These are phyloP conservation scores for Pseudogymnoascus sp. DNA, from an alignment of 2,329 filamentous ascomycete species.

Conservation along the genomic window DNA sequence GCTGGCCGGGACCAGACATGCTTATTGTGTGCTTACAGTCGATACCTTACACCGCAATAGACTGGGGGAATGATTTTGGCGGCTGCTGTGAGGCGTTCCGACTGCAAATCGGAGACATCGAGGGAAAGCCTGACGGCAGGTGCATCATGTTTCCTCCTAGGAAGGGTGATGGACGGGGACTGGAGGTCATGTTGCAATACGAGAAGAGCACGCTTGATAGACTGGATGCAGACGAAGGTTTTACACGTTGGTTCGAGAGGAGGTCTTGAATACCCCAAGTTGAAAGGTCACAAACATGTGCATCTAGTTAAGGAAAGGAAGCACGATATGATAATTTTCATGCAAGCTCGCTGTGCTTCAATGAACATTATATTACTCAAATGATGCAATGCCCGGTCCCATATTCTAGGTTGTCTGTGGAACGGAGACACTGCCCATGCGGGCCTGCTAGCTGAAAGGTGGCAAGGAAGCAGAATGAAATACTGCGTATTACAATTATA, in stretches of 20 bases:
- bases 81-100: neutral
- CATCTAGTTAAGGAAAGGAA: neutral
- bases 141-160: slow-evolving; percentile 5
- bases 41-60: neutral
- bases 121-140: slow-evolving; percentile 6
- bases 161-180: neutral
- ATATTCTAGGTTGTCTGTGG: neutral
- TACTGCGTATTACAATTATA: too few relatives aligned
- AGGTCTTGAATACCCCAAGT: neutral
- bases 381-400: neutral
- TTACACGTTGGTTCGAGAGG: slow-evolving; percentile 2
- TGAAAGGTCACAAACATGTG: neutral
- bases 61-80: neutral
- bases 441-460: too few relatives aligned
- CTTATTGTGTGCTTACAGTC: slow-evolving; percentile 1
- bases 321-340: neutral
- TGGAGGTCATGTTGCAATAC: slow-evolving; percentile 4
- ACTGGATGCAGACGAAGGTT: neutral
- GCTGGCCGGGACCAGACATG: slow-evolving; percentile 7
- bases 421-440: neutral
- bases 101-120: slow-evolving; percentile 2
- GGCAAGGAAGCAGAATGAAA: too few relatives aligned
- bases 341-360: neutral
- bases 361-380: neutral
- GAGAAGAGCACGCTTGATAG: neutral